These are phyloP conservation scores for Saccharomycopsis schoenii DNA, from an alignment of 805 yeast genomes.

Conservation along the genomic window DNA sequence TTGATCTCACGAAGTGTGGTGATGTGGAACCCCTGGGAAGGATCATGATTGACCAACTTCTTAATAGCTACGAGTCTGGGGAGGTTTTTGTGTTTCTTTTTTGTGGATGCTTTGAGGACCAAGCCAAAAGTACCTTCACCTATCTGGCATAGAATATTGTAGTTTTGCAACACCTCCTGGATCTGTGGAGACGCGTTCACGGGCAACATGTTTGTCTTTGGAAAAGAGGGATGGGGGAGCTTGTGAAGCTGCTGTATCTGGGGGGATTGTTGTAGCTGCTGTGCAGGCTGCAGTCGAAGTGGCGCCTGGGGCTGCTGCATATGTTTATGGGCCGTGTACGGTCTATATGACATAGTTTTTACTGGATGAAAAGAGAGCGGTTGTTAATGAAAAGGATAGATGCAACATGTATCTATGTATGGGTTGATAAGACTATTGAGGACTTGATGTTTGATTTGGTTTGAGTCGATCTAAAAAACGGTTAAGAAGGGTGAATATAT, in stretches of 20 bases:
- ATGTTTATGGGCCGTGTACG: not conserved
- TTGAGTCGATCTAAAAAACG: no score
- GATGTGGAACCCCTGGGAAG: slow-evolving; percentile 61
- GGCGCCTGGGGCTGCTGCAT: not conserved
- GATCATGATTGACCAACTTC: slow-evolving; percentile 43
- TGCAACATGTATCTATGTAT: not conserved
- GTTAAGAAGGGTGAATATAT: no score
- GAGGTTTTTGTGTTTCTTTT: slow-evolving; percentile 34
- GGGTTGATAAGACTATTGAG: no score
- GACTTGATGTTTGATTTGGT: no score
- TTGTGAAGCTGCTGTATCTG: not conserved
- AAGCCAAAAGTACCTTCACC: slow-evolving; percentile 89
- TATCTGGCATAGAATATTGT: slow-evolving; percentile 21
- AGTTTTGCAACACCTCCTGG: not conserved
- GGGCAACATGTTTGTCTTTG: not conserved
- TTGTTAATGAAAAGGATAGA: not conserved
- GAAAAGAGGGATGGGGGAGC: not conserved
- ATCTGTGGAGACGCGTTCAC: not conserved
- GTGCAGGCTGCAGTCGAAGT: slow-evolving; percentile 2
- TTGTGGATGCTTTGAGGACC: slow-evolving; percentile 58
- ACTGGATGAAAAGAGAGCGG: not conserved
- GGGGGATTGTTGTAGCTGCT: not conserved
- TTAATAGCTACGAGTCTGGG: slow-evolving; percentile 74
- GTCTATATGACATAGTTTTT: not conserved
- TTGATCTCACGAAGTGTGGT: slow-evolving; percentile 91